A percentile compares a stretch with the other conserved stretches of the same genome.
Evolutionary conservation across 2,329 filamentous ascomycete species (phyloP).

Genomic region (Trichoderma simmonsii): DNA sequence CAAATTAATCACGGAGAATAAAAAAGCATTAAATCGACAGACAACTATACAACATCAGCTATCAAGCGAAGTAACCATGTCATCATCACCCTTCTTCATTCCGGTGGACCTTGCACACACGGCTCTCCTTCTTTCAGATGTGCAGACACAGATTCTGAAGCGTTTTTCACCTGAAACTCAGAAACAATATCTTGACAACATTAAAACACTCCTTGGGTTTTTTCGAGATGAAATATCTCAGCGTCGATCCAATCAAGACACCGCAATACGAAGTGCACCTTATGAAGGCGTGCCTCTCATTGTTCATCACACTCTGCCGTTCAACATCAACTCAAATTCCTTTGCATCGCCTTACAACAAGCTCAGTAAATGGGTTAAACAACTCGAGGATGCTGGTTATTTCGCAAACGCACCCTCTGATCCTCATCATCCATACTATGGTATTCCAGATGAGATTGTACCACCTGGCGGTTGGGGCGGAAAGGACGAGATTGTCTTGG

Average conservation of each 20-base stretch:
- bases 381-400: background rate
- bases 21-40: background rate
- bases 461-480: background rate
- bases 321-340: background rate
- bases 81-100: background rate
- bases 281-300: slow-evolving; percentile 3
- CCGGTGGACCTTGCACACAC: background rate
- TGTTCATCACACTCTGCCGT: slow-evolving; percentile 1
- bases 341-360: slow-evolving; percentile 13
- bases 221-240: background rate
- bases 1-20: background rate
- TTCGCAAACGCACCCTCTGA: background rate
- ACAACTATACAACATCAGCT: background rate
- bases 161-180: background rate
- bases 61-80: background rate
- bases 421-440: slow-evolving; percentile 1
- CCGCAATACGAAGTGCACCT: background rate
- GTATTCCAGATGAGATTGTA: background rate
- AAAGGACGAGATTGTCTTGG: slow-evolving; percentile 4
- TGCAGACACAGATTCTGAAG: slow-evolving; percentile 3
- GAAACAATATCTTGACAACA: background rate
- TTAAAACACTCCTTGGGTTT: background rate
- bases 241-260: background rate
- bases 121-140: slow-evolving; percentile 1
- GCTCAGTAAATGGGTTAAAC: background rate